Percentiles rank a stretch among this genome's conserved stretches.
phyloP scores from a whole-genome alignment of 2,329 filamentous ascomycete genomes.

The Cyanodermella asteris region DNA sequence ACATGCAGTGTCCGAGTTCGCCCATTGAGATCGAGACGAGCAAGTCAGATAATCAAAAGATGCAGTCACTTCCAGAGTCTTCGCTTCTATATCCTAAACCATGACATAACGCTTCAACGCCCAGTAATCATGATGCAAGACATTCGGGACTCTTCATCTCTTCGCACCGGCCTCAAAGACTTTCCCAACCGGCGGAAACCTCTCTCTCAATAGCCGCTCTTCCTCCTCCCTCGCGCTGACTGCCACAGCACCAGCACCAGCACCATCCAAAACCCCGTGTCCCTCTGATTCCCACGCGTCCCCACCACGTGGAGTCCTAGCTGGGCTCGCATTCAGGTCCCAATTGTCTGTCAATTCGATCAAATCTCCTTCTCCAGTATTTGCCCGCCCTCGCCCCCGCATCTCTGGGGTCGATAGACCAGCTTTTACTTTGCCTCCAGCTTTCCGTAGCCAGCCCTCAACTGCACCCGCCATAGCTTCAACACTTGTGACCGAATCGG shows the following conservation, averaged over 20 bases:
- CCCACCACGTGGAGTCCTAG: too few relatives aligned
- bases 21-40: too few relatives aligned
- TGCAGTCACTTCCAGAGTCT: too few relatives aligned
- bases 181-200: slow-evolving; percentile 11
- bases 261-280: slow-evolving; percentile 11
- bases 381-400: slow-evolving; percentile 2
- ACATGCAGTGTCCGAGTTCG: too few relatives aligned
- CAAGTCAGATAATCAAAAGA: too few relatives aligned
- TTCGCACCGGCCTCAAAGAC: slow-evolving; percentile 5
- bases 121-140: too few relatives aligned
- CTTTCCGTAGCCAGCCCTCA: slow-evolving; percentile 74
- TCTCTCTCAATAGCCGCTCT: slow-evolving; percentile 10
- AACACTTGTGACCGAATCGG: slow-evolving; percentile 26
- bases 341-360: slow-evolving; percentile 9
- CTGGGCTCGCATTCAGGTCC: slow-evolving; percentile 6
- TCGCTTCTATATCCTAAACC: too few relatives aligned
- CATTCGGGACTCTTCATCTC: neutral
- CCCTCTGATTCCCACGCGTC: slow-evolving; percentile 6
- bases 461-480: slow-evolving; percentile 74
- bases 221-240: slow-evolving; percentile 6
- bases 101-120: too few relatives aligned
- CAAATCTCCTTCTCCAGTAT: slow-evolving; percentile 7
- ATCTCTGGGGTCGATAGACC: slow-evolving; percentile 16
- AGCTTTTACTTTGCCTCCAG: slow-evolving; percentile 32
- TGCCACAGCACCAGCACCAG: slow-evolving; percentile 4